Percentiles rank a stretch among this genome's conserved stretches.
phyloP scores from a whole-genome alignment of 1,139 yeast genomes.

The Hanseniaspora uvarum region DNA sequence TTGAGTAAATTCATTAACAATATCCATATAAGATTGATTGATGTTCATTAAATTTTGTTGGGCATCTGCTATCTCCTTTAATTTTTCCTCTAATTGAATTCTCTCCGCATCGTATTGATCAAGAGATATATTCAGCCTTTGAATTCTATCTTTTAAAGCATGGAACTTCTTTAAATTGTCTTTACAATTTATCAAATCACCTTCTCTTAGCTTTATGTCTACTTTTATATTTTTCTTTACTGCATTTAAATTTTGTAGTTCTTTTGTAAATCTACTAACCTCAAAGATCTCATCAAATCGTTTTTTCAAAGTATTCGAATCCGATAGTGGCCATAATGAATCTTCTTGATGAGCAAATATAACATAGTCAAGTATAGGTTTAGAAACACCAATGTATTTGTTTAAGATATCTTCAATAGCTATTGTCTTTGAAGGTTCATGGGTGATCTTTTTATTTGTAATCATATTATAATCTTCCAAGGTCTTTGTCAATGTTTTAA shows the following conservation, averaged over 20 bases:
- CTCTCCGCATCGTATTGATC: neutral
- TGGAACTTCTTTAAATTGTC: slow-evolving; percentile 52
- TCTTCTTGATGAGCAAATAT: slow-evolving; percentile 98
- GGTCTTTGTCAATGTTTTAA: slow-evolving; percentile 70
- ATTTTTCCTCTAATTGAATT: neutral
- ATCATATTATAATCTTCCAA: slow-evolving; percentile 75
- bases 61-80: slow-evolving; percentile 10
- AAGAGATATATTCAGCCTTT: slow-evolving; percentile 23
- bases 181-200: slow-evolving; percentile 54
- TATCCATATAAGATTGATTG: slow-evolving; percentile 7
- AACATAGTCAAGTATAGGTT: slow-evolving; percentile 80
- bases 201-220: slow-evolving; percentile 48
- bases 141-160: slow-evolving; percentile 40
- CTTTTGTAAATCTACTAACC: slow-evolving; percentile 86
- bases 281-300: slow-evolving; percentile 94
- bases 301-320: slow-evolving; percentile 79
- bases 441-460: slow-evolving; percentile 52
- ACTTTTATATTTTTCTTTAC: slow-evolving; percentile 67
- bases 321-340: slow-evolving; percentile 90
- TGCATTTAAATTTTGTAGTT: slow-evolving; percentile 64
- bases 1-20: slow-evolving; percentile 4
- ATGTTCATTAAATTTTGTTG: slow-evolving; percentile 12
- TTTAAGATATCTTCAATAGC: slow-evolving; percentile 82
- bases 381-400: slow-evolving; percentile 72
- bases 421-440: slow-evolving; percentile 71